Conservation (phyloP, 2,329 filamentous ascomycete species). For the Claviceps pusilla region DNA sequence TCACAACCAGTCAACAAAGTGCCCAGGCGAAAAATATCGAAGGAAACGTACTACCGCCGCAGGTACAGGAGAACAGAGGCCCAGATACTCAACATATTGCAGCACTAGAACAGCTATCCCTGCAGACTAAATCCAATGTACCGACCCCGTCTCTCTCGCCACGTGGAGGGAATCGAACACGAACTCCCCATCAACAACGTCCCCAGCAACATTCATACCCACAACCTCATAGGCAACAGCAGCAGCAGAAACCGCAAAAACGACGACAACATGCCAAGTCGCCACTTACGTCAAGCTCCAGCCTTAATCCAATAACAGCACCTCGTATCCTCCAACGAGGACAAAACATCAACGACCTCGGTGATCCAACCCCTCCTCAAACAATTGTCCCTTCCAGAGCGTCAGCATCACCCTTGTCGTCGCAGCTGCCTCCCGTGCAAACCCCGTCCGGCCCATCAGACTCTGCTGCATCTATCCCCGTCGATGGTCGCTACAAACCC, state of each 20-base stretch:
- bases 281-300: not conserved
- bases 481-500: conserved; percentile 7
- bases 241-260: not conserved
- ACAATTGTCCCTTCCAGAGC: conserved; percentile 10
- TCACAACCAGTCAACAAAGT: not conserved
- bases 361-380: not conserved
- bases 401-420: conserved; percentile 10
- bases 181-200: not conserved
- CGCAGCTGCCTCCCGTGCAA: conserved; percentile 6
- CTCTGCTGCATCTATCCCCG: not conserved
- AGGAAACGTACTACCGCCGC: not conserved
- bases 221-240: not conserved
- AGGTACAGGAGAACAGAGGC: not conserved
- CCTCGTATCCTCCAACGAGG: conserved; percentile 23
- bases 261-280: not conserved
- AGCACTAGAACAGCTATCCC: conserved; percentile 11
- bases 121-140: conserved; percentile 8
- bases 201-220: conserved; percentile 8
- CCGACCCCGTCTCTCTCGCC: conserved; percentile 7
- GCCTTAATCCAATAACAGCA: conserved; percentile 9
- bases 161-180: not conserved
- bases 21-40: not conserved
- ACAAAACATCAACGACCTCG: conserved; percentile 14
- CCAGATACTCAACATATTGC: not conserved
- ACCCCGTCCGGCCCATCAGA: not conserved